Base-by-base conservation (phyloP, 495 filamentous ascomycete genomes). In the Aspergillus egyptiacus region DNA sequence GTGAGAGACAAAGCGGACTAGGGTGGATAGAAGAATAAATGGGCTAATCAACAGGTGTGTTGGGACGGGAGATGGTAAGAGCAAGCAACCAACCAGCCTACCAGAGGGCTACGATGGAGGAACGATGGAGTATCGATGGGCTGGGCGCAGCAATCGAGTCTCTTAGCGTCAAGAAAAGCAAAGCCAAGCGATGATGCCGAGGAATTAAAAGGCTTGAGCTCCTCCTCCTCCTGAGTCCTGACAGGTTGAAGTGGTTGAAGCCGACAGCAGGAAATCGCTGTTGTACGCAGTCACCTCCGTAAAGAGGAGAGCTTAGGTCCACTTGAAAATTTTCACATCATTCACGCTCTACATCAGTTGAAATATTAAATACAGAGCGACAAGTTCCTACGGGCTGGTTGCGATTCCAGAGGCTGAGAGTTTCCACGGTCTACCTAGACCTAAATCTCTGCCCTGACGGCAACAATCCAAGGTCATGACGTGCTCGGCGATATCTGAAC, bases 101-200 rank as follows among this genome's bases (percentile, higher is more conserved):
- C 41, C 41, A 44, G 28, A 23, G 17, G 17, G 17, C 41, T 6
- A 33, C 41, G 23, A 44, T 13, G 8, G 41, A 32, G 17, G 10
- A 32, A 44, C 28, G 28, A 44, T 22, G 36, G 36, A 39, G 36
- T 25, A 22, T 19, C 20, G 5, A 31, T 11, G 17, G 28, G 6
- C 41, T 44, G 41, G 41, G 17, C 23, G 38, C 38, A 40, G 38
- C 22, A 32, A 33, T 31, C 28, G 20, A 33, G 37, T 28, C 3
- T 19, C 11, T 20, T 33, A 33, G 17, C 6, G 11, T 31, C 7
- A 13, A 32, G 7, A 42, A 42, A 44, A 51, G 47, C 33, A 45
- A 44, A 39, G 40, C 49, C 40, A 51, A 46, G 49, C 40, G 41
- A 27, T 34, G 49, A 38, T 15, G 28, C 23, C 25, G 33, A 46